These are phyloP conservation scores for Paramyrothecium sp. DNA, from an alignment of 2,329 filamentous ascomycete species.

Conservation along the genomic window DNA sequence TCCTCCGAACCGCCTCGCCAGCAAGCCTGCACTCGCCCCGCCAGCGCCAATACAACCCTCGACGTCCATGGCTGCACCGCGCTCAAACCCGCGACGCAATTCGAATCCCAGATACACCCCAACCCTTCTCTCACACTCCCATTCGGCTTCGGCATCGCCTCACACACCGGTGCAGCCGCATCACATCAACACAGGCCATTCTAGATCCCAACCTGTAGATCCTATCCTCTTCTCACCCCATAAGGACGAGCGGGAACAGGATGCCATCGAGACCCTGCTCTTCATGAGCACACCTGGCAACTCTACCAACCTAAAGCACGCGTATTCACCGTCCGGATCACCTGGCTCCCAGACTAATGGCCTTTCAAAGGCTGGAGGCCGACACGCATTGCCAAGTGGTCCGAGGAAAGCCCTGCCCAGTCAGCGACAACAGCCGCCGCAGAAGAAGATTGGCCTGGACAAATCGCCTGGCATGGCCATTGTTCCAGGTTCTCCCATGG, in stretches of 20 bases:
- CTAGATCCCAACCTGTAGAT: slow-evolving; percentile 36
- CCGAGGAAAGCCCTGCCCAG: slow-evolving; percentile 52
- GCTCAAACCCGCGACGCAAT: slow-evolving; percentile 44
- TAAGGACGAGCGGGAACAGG: slow-evolving; percentile 70
- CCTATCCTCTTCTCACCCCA: slow-evolving; percentile 63
- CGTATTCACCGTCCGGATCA: slow-evolving; percentile 44
- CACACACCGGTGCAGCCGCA: slow-evolving; percentile 39
- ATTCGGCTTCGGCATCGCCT: slow-evolving; percentile 46
- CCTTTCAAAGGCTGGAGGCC: slow-evolving; percentile 12
- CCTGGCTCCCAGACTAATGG: slow-evolving; percentile 21
- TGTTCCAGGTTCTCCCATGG: slow-evolving; percentile 45
- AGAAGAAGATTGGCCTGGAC: slow-evolving; percentile 48
- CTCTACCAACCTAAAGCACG: slow-evolving; percentile 60
- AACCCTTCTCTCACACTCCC: slow-evolving; percentile 40
- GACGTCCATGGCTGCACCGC: slow-evolving; percentile 28
- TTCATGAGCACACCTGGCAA: slow-evolving; percentile 82
- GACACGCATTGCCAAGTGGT: slow-evolving; percentile 43
- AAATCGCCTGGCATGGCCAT: slow-evolving; percentile 37
- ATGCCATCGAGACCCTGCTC: slow-evolving; percentile 75
- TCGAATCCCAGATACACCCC: slow-evolving; percentile 50
- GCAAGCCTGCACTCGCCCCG: slow-evolving; percentile 44
- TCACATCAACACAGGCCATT: slow-evolving; percentile 20
- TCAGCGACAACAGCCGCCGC: slow-evolving; percentile 38
- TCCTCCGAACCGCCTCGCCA: slow-evolving; percentile 33
- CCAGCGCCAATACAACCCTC: slow-evolving; percentile 55